Conservation (phyloP, 305 asterid species). For the Solanum hybrid region DNA sequence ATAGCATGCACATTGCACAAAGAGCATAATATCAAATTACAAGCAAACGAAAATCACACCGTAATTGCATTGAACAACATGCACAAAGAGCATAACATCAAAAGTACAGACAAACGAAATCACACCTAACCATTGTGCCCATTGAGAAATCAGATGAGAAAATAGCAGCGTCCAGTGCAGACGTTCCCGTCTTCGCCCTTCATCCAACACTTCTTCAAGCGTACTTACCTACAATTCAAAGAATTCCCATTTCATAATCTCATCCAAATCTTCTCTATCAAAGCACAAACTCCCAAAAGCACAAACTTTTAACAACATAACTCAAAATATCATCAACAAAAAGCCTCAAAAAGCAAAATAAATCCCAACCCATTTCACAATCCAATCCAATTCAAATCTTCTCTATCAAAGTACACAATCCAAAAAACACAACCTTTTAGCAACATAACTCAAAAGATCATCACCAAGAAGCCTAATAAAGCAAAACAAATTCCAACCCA, state of each 20-base stretch:
- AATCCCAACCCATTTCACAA: neutral
- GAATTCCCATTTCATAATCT: neutral
- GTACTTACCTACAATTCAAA: conserved; percentile 26
- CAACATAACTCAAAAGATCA: neutral
- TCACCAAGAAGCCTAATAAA: neutral
- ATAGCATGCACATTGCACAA: neutral
- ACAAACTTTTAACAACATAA: neutral
- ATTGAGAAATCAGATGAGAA: conserved; percentile 70
- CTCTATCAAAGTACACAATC: conserved; percentile 1
- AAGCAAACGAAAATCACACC: conserved; percentile 25
- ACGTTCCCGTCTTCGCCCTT: conserved; percentile 44
- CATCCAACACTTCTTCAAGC: conserved; percentile 55
- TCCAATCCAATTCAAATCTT: neutral
- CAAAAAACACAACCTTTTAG: neutral
- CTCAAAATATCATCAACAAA: neutral
- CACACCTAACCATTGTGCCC: conserved; percentile 97
- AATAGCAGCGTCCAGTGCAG: conserved; percentile 76
- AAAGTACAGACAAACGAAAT: neutral
- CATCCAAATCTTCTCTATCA: neutral
- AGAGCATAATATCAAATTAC: neutral
- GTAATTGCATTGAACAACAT: neutral
- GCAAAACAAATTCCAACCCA: neutral
- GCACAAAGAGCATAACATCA: neutral
- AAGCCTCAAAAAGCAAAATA: neutral
- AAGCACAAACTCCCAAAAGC: neutral